phyloP scores from a whole-genome alignment of 2,329 filamentous ascomycete species.

The Tolypocladium tundrense region DNA sequence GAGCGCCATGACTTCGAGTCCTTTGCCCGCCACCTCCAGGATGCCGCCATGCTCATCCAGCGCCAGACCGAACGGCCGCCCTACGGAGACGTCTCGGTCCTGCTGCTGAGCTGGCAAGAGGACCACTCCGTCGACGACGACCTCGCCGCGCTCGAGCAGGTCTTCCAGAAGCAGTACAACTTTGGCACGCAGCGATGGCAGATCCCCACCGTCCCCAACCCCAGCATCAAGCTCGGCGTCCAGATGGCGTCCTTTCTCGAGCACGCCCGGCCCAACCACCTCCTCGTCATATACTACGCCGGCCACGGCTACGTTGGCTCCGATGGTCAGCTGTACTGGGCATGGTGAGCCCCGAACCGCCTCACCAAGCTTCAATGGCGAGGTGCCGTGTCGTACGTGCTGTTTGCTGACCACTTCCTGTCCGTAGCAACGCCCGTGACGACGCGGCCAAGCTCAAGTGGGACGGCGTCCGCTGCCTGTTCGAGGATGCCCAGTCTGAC shows the following conservation, averaged over 20 bases:
- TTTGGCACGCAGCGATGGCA: constrained; percentile 50
- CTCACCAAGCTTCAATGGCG: neutral
- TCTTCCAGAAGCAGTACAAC: constrained; percentile 50
- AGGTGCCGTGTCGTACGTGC: neutral
- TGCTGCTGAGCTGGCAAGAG: constrained; percentile 54
- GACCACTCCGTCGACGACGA: constrained; percentile 44
- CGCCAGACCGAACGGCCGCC: constrained; percentile 48
- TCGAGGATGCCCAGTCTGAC: constrained; percentile 54
- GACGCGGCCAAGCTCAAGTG: constrained; percentile 53
- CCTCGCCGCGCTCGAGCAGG: constrained; percentile 42
- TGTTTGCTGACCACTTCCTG: constrained; percentile 12
- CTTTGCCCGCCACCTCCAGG: constrained; percentile 57
- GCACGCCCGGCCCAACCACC: constrained; percentile 44
- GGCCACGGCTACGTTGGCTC: constrained; percentile 48
- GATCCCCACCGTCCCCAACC: constrained; percentile 49
- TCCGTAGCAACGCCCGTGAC: constrained; percentile 41
- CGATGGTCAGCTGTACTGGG: constrained; percentile 56
- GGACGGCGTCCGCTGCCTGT: constrained; percentile 50
- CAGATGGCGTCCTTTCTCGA: constrained; percentile 51
- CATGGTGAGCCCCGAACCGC: constrained; percentile 40
- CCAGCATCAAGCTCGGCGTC: constrained; percentile 51
- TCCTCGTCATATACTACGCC: constrained; percentile 55
- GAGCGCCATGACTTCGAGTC: constrained; percentile 55
- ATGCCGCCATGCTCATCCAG: constrained; percentile 58
- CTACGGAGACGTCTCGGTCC: constrained; percentile 48